A percentile compares a stretch with the other conserved stretches of the same genome.
phyloP scores from a whole-genome alignment of 2,329 filamentous ascomycete genomes.

The Botrytis squamosa region DNA sequence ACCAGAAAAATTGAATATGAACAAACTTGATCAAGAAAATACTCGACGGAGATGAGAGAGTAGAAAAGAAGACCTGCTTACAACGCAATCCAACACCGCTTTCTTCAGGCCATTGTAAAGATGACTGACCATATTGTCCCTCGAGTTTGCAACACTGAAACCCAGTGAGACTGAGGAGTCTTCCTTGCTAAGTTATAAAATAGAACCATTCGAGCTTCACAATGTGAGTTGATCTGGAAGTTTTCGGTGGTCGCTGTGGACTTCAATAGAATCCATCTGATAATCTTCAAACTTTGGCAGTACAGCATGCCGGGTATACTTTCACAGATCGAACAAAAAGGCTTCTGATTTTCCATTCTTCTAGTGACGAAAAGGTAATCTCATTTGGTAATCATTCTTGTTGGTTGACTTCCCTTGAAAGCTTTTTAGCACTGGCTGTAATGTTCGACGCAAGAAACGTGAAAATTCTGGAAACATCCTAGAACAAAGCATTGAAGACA shows the following conservation, averaged over 20 bases:
- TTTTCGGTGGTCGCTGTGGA: background rate
- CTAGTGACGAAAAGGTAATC: background rate
- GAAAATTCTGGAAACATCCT: background rate
- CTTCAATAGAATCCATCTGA: background rate
- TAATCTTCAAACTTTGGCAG: background rate
- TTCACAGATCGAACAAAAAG: background rate
- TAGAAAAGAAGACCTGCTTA: background rate
- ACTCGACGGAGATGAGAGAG: background rate
- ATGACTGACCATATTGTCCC: constrained; percentile 40
- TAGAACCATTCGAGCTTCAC: background rate
- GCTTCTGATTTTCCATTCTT: background rate
- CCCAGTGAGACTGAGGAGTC: background rate
- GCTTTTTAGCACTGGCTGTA: background rate
- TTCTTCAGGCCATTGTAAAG: constrained; percentile 38
- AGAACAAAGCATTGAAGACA: background rate
- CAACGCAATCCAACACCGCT: constrained; percentile 44
- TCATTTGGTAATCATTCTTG: background rate
- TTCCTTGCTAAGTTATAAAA: background rate
- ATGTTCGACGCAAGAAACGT: background rate
- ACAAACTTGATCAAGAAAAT: background rate
- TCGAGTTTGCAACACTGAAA: constrained; percentile 39
- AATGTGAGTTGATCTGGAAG: background rate
- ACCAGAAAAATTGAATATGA: background rate
- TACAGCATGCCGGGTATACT: background rate
- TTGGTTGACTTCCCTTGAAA: background rate